phyloP scores from a whole-genome alignment of 768 basidiomycete species.

The Lentinula sp. region DNA sequence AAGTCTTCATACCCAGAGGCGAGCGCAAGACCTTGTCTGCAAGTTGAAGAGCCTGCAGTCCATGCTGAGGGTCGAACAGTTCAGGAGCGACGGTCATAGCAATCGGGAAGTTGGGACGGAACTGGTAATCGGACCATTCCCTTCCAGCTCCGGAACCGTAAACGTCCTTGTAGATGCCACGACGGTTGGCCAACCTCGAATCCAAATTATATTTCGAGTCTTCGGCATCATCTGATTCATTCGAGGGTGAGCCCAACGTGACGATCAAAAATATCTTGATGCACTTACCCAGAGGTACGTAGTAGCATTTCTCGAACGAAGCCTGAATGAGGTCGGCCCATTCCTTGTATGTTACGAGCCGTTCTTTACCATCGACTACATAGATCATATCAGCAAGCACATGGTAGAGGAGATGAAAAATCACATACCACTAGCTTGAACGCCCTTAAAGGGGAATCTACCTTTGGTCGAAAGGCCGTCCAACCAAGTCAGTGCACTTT shows the following conservation, averaged over 20 bases:
- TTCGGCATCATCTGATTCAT: conserved; percentile 46
- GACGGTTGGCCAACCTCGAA: conserved; percentile 67
- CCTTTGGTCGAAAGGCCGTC: conserved; percentile 55
- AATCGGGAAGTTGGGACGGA: conserved; percentile 89
- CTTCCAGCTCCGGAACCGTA: conserved; percentile 81
- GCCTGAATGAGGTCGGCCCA: conserved; percentile 82
- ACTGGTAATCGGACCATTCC: conserved; percentile 97
- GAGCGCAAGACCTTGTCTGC: conserved; percentile 77
- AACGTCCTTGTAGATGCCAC: conserved; percentile 99
- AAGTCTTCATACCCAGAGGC: conserved; percentile 94
- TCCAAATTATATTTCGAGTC: conserved; percentile 71
- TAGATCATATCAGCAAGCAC: neutral
- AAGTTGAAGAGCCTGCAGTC: conserved; percentile 71
- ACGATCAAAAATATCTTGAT: neutral
- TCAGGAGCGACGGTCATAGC: conserved; percentile 98
- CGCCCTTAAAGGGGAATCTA: conserved; percentile 87
- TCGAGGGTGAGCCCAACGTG: conserved; percentile 1
- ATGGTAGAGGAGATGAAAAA: neutral
- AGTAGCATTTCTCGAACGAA: conserved; percentile 89
- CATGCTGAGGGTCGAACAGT: conserved; percentile 78
- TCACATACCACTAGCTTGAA: conserved; percentile 66
- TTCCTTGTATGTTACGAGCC: conserved; percentile 78
- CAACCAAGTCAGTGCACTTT: conserved; percentile 92
- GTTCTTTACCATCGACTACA: conserved; percentile 63
- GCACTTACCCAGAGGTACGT: conserved; percentile 70